Evolutionary conservation across 371 early-diverging fungal species (phyloP).

Genomic region (Mortierella sp.): DNA sequence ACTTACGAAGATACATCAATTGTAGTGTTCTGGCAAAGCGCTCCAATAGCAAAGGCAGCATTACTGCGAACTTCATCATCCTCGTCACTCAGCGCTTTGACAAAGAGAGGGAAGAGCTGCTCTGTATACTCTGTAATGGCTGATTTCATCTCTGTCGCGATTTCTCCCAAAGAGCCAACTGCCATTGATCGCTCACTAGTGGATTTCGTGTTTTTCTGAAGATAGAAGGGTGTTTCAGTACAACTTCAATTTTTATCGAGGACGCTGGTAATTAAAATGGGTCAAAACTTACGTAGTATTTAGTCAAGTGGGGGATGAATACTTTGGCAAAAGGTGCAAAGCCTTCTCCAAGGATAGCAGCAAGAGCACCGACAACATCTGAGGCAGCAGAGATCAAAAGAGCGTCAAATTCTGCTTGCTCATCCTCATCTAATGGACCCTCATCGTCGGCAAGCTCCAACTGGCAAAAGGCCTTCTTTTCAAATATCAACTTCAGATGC

Average conservation of each 20-base stretch:
- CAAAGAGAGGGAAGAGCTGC: conserved; percentile 68
- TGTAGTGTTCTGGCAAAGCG: conserved; percentile 73
- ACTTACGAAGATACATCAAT: conserved; percentile 71
- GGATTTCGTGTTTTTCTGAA: conserved; percentile 69
- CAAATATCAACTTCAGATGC: conserved; percentile 74
- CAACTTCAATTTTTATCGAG: too few relatives aligned
- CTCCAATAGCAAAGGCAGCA: conserved; percentile 86
- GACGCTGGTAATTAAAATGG: conserved; percentile 1
- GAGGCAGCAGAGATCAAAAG: conserved; percentile 82
- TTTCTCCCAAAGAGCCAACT: conserved; percentile 88
- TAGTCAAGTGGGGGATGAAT: conserved; percentile 84
- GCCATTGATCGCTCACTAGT: conserved; percentile 89
- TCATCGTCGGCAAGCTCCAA: conserved; percentile 79
- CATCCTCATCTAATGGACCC: conserved; percentile 79
- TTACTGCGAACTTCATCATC: conserved; percentile 89
- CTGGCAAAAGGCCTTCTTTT: conserved; percentile 86
- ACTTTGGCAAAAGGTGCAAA: conserved; percentile 79
- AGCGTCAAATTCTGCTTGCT: conserved; percentile 87
- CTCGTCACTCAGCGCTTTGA: conserved; percentile 78
- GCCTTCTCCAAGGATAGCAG: conserved; percentile 75
- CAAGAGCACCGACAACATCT: conserved; percentile 84
- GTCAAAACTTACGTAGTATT: conserved; percentile 68
- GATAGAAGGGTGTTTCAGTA: conserved; percentile 9
- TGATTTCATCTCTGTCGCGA: conserved; percentile 76
- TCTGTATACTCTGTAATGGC: conserved; percentile 85